phyloP scores from a whole-genome alignment of 345 rosid genomes.

The Garcia nutans region DNA sequence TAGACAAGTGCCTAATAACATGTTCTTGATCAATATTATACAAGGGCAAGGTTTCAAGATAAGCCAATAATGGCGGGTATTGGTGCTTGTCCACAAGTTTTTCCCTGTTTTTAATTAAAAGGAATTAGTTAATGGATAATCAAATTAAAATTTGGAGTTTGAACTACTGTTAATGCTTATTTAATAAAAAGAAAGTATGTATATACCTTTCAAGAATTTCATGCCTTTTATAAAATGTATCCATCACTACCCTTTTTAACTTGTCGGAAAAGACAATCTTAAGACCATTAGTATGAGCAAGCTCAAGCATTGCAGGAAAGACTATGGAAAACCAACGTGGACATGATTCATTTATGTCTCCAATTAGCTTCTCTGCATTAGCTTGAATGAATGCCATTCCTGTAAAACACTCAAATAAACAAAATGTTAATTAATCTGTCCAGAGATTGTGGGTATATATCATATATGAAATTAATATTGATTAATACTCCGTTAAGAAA shows the following conservation, averaged over 20 bases:
- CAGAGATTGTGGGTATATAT: no score
- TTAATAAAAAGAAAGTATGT: no score
- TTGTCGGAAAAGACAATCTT: slow-evolving; percentile 29
- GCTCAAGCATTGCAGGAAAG: slow-evolving; percentile 54
- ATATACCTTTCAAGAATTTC: slow-evolving; percentile 41
- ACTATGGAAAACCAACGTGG: slow-evolving; percentile 60
- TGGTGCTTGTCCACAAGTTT: slow-evolving; percentile 29
- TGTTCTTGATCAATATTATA: slow-evolving; percentile 25
- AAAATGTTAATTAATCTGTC: no score
- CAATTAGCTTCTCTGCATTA: slow-evolving; percentile 36
- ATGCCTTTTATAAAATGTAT: slow-evolving; percentile 32
- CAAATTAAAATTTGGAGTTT: no score
- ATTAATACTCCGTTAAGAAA: no score
- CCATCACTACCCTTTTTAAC: slow-evolving; percentile 10
- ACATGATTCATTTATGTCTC: slow-evolving; percentile 10
- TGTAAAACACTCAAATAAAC: not conserved
- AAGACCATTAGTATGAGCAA: slow-evolving; percentile 40
- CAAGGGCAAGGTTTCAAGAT: slow-evolving; percentile 46
- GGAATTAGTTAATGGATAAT: not conserved
- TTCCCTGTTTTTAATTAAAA: slow-evolving; percentile 29
- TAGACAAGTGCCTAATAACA: slow-evolving; percentile 23
- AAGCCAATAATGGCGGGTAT: slow-evolving; percentile 44
- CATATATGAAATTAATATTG: no score
- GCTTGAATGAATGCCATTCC: slow-evolving; percentile 43
- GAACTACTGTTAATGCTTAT: no score